Conservation (phyloP, 129 eudicot genomes). For the Escallonia herrerae region DNA sequence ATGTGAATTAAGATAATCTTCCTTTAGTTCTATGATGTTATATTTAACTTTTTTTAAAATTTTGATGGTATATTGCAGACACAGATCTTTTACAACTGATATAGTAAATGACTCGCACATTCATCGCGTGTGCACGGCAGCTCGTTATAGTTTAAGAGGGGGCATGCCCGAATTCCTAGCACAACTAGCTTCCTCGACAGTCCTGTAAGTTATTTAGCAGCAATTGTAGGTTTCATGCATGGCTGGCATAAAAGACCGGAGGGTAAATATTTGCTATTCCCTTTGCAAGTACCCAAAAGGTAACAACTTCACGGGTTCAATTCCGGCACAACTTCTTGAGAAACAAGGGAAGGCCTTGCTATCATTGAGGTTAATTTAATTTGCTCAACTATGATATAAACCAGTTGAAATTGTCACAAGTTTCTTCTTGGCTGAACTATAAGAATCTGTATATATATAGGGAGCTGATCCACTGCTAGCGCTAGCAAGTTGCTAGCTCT, state of each 20-base stretch:
- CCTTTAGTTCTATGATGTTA: background rate
- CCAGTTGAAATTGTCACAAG: too few species aligned
- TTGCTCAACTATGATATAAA: too few species aligned
- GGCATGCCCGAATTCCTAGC: slow-evolving; percentile 36
- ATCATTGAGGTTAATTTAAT: slow-evolving; percentile 29
- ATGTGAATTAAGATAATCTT: background rate
- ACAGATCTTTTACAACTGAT: slow-evolving; percentile 46
- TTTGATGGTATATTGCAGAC: slow-evolving; percentile 26
- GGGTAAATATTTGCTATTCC: background rate
- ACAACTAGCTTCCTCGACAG: slow-evolving; percentile 19
- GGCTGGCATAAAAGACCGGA: background rate
- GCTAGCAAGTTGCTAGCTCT: too few species aligned
- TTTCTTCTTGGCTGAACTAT: too few species aligned
- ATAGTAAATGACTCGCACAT: too few species aligned
- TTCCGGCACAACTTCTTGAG: slow-evolving; percentile 34
- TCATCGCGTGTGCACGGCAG: too few species aligned
- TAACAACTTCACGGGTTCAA: slow-evolving; percentile 38
- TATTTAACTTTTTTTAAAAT: background rate
- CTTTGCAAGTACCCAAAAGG: slow-evolving; percentile 33
- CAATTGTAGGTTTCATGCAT: background rate
- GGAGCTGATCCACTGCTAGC: too few species aligned
- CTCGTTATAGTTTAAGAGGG: slow-evolving; percentile 50
- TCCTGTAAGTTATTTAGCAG: slow-evolving; percentile 31
- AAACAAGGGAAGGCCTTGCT: slow-evolving; percentile 29
- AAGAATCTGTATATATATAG: too few species aligned